Evolutionary conservation across 169 alveolate genomes (phyloP), one percentile per base, ranked within the genome.

Genomic region (Haemoproteus tartakovskyi): DNA sequence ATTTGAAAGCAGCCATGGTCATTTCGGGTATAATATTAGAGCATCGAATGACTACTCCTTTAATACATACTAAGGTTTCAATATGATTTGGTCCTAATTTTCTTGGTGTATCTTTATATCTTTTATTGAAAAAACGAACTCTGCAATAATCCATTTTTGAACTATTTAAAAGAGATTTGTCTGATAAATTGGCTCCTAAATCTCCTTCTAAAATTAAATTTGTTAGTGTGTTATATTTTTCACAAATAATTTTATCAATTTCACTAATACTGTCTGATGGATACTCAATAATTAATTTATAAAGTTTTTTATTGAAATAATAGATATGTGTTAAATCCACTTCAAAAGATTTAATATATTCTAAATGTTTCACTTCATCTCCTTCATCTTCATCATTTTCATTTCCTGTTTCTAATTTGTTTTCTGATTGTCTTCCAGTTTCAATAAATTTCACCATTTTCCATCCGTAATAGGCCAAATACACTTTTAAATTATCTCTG

Each of bases 1-100:
- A 97, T 78, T 94, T 90, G 83, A 97, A 97, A 19, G 93, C 95
- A 0, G 99, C 99, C 88, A 93, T 93, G 24, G 97, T 94, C 98
- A 97, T 97, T 87, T 96, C 99, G 3, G 99, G 99, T 30, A 95
- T 89, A 18, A 97, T 89, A 63, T 95, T 97, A 6, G 98, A 93
- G 40, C 94, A 90, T 57, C 99, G 92, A 33, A 95, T 95, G 1
- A 97, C 98, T 8, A 96, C 94, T 30, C 99, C 99, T 48, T 91
- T 88, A n/a, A 97, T 87, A n/a, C 97, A 92, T 3, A 97, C 94
- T 40, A 97, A 70, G 19, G 93, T 86, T 80, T 90, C 93, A 38
- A 90, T 89, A 45, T 89, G 92, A 12, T 70, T 63, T 9, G 95
- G 95, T 38, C 91, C 92, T 18, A 92, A 60, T 45, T 82, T 81